Evolutionary conservation across 805 yeast genomes (phyloP).

Genomic region (Wickerhamiella vanderwaltii): DNA sequence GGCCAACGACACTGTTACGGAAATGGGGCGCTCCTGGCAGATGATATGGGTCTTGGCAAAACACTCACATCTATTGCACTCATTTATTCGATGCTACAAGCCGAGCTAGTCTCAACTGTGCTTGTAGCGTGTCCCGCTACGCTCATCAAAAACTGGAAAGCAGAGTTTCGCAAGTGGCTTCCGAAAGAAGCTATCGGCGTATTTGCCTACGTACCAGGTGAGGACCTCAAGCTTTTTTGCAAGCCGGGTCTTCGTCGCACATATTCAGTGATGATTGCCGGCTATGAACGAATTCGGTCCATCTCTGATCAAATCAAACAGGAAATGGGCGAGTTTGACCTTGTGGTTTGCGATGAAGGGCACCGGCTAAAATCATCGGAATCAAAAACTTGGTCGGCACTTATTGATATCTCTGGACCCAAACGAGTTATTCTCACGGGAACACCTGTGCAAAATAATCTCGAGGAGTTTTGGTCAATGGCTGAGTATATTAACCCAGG

Average conservation of each 20-base stretch:
- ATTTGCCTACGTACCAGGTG: constrained; percentile 44
- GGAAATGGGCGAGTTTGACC: constrained; percentile 35
- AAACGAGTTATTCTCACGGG: constrained; percentile 65
- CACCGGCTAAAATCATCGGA: constrained; percentile 70
- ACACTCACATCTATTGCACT: constrained; percentile 76
- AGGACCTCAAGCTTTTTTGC: constrained; percentile 33
- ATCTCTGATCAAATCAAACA: constrained; percentile 5
- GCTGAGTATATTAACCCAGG: constrained; percentile 80
- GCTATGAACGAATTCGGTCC: constrained; percentile 73
- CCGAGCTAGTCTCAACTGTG: constrained; percentile 38
- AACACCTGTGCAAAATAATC: constrained; percentile 88
- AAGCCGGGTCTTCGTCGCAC: constrained; percentile 52
- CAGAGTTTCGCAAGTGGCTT: constrained; percentile 84
- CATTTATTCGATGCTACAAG: constrained; percentile 65
- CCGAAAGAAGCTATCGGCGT: constrained; percentile 53
- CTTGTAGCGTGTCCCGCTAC: constrained; percentile 89
- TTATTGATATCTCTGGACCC: constrained; percentile 42
- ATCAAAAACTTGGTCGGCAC: constrained; percentile 57
- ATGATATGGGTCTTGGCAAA: constrained; percentile 94
- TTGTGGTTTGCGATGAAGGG: constrained; percentile 89
- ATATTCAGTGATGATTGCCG: constrained; percentile 72
- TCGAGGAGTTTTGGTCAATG: constrained; percentile 68
- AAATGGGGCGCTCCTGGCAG: constrained; percentile 80
- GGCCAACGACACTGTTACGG: constrained; percentile 40
- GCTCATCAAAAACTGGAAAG: constrained; percentile 72